Percentiles rank a stretch among this genome's conserved stretches.
Evolutionary conservation across 441 rosid genomes (phyloP).

Genomic region (Erysimum pusillum): DNA sequence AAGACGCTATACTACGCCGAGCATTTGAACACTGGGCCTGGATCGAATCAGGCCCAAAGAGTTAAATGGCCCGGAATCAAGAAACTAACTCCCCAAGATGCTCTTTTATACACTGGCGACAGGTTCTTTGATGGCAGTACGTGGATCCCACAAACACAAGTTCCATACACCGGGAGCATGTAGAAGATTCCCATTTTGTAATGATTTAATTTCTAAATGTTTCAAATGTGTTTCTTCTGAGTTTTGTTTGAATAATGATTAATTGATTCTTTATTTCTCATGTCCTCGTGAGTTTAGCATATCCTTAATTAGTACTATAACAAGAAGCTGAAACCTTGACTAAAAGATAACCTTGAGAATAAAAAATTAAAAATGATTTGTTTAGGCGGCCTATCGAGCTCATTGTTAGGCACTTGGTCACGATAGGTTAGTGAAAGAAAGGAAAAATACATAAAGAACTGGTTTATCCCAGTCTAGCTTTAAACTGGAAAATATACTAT

Average conservation of each 20-base stretch:
- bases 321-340: not conserved
- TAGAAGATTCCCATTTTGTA: conserved; percentile 22
- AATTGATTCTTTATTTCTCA: not conserved
- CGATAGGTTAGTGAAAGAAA: no score
- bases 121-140: conserved; percentile 53
- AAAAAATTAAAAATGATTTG: not conserved
- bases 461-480: no score
- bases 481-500: not conserved
- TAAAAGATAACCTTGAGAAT: not conserved
- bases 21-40: conserved; percentile 69
- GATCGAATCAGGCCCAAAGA: conserved; percentile 53
- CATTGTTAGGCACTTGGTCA: not conserved
- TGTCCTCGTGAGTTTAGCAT: conserved; percentile 7
- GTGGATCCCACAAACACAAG: conserved; percentile 65
- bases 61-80: conserved; percentile 72
- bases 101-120: conserved; percentile 47
- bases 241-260: not conserved
- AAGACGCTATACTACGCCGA: conserved; percentile 67
- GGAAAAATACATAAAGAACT: no score
- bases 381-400: not conserved
- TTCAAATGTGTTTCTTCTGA: not conserved
- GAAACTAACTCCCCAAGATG: conserved; percentile 44
- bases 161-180: conserved; percentile 64
- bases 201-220: not conserved
- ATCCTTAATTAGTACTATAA: not conserved